A percentile compares a stretch with the other conserved stretches of the same genome.
Evolutionary conservation across 306 rosid genomes (phyloP).

Genomic region (Vicia villosa): DNA sequence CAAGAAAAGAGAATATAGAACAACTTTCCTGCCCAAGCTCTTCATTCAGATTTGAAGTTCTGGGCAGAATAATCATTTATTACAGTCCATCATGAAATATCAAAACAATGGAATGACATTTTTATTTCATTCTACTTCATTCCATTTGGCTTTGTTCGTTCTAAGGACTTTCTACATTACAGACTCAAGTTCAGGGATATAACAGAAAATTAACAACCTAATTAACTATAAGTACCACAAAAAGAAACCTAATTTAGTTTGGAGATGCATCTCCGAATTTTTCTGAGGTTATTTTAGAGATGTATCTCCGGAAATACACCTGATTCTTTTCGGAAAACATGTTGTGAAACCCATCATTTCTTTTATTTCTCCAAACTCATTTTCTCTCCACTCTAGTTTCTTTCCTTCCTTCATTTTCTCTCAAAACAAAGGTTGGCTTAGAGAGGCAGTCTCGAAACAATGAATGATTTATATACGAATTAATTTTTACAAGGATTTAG

Average conservation of each 20-base stretch:
- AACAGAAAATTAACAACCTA: background rate
- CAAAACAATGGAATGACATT: too few relatives aligned
- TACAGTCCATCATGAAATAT: too few relatives aligned
- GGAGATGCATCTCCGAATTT: too few relatives aligned
- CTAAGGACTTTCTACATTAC: background rate
- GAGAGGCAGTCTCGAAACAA: conserved; percentile 25
- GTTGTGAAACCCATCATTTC: conserved; percentile 5
- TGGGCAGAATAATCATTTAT: background rate
- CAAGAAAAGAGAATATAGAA: conserved; percentile 17
- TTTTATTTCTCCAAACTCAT: background rate
- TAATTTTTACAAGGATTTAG: conserved; percentile 27
- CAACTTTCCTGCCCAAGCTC: conserved; percentile 89
- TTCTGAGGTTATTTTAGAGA: too few relatives aligned
- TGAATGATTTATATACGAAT: conserved; percentile 22
- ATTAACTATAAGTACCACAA: background rate
- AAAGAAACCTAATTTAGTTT: background rate
- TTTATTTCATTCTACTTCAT: too few relatives aligned
- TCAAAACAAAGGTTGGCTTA: background rate
- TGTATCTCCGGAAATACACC: too few relatives aligned
- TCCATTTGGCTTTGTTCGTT: too few relatives aligned
- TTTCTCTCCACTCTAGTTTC: background rate
- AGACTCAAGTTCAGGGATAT: background rate
- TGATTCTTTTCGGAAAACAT: too few relatives aligned
- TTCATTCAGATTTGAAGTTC: conserved; percentile 96
- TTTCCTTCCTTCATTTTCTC: background rate